phyloP scores from a whole-genome alignment of 305 asterid genomes.

The Fraxinus latifolia region DNA sequence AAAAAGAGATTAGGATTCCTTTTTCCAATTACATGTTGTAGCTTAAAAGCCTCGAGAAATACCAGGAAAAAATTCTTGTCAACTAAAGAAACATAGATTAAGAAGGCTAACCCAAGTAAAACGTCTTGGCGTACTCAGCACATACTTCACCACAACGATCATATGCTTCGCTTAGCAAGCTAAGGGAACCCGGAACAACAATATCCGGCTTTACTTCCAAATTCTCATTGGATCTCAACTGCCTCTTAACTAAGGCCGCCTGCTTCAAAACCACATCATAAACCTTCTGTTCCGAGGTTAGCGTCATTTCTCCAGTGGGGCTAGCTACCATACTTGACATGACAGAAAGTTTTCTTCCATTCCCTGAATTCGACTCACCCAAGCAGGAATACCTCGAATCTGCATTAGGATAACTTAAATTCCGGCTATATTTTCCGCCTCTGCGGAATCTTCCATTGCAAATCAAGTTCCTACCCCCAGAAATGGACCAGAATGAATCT shows the following conservation, averaged over 20 bases:
- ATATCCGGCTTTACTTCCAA: constrained; percentile 69
- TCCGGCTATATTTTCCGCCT: constrained; percentile 38
- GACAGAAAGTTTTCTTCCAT: constrained; percentile 35
- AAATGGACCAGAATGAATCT: constrained; percentile 38
- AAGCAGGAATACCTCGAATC: constrained; percentile 32
- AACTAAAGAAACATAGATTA: constrained; percentile 22
- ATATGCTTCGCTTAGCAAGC: constrained; percentile 79
- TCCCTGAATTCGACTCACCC: constrained; percentile 36
- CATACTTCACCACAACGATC: constrained; percentile 92
- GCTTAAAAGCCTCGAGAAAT: neutral
- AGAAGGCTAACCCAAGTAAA: constrained; percentile 74
- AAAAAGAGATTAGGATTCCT: constrained; percentile 16
- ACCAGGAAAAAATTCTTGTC: constrained; percentile 21
- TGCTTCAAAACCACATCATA: constrained; percentile 90
- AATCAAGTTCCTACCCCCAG: constrained; percentile 32
- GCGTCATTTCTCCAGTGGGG: constrained; percentile 65
- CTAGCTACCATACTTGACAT: constrained; percentile 56
- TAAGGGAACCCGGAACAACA: constrained; percentile 58
- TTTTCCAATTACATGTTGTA: neutral
- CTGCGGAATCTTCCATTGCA: constrained; percentile 38
- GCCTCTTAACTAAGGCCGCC: constrained; percentile 80
- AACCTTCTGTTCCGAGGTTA: constrained; percentile 87
- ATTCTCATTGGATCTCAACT: constrained; percentile 41
- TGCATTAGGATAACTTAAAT: constrained; percentile 31
- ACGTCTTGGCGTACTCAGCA: constrained; percentile 97